Evolutionary conservation across 2,329 filamentous ascomycete species (phyloP), one percentile per base, ranked within the genome.

Genomic region (Colletotrichum spinosum): DNA sequence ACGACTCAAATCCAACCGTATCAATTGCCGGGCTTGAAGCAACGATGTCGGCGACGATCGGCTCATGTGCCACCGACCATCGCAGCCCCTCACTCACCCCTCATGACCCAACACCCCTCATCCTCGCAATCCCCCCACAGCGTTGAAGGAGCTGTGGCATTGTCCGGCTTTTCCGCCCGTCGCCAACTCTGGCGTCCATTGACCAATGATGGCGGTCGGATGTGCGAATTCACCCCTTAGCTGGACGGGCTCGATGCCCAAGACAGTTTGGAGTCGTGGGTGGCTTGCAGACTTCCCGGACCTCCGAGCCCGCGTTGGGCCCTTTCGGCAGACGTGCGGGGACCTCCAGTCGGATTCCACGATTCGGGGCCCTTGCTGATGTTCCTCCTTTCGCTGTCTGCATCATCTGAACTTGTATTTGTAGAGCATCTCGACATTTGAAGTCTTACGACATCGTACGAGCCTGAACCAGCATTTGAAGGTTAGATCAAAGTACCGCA

Each of bases 31-130:
- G 35, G 45, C 25, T 34, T 25, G 37, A 17, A 2, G 12, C 37
- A 37, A 25, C 15, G 46, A 54, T 25, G 15, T 56, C 58, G 52
- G 52, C 35, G 53, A 13, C 38, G 15, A 56, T 62, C 58, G 62
- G 58, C 46, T 33, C 60, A 64, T 64, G 37, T 50, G 50, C 42
- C 55, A 9, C 60, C 48, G 60, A 59, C 54, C 62, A 65, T 53
- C 11, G 9, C 34, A 34, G 38, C 50, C 60, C 55, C 55, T 59
- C 41, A 62, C 25, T 37, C 54, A 49, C 17, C 54, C 54, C 44
- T 56, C 54, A 56, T 56, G 42, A 42, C 49, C 54, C 25, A 5
- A 46, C 54, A 49, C 17, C 54, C 54, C 44, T 56, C 54, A 56
- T 56, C 54, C 54, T 56, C 54, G 54, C 44, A 56, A 33, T 15